Base-by-base conservation (phyloP, 139 green algal genomes). In the Coccomyxa sp. region DNA sequence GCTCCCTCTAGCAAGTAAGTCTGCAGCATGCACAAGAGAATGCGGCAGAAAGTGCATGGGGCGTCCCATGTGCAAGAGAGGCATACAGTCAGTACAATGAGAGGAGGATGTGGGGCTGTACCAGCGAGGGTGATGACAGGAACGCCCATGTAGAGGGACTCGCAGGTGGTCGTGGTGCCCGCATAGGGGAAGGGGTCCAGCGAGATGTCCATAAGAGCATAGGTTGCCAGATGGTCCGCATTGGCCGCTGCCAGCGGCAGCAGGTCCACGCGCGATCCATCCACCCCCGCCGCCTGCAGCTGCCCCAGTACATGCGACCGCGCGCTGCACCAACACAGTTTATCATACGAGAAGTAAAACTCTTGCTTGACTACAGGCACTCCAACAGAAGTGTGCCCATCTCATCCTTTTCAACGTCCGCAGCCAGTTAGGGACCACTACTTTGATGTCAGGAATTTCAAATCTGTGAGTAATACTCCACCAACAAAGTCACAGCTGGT, bases 141-240 rank as follows among this genome's bases (percentile, higher is more conserved):
- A 1, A 87, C 88, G 60, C 88, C 94, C 97, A 99, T 99, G 87
- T 91, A 97, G 14, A 99, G 79, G 0, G 93, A 91, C 88, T 99
- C 97, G 67, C 91, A 95, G 7, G 97, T 99, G 21, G 97, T 99
- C 66, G 97, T 99, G 25, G 97, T 99, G 57, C 97, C 97, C 31
- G 96, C 95, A 75, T 99, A 99, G 7, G 97, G 97, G 78, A 95
- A 99, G 9, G 97, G 94, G 88, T 99, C 97, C 58, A 99, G 86
- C 76, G 89, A 92, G 82, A 98, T 92, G 86, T 98, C 95, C 91
- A 99, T 92, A 0, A 92, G 57, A 4, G 81, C 77, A 87, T 99
- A 99, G 10, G 88, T 88, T 23, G 88, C 77, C 76, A 99, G 87
- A 88, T 99, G 96, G 76, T 98, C 93, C 7, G 85, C 58, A 68